A percentile compares a stretch with the other conserved stretches of the same genome.
Evolutionary conservation across 805 yeast species (phyloP).

Genomic region (Candida verbasci): DNA sequence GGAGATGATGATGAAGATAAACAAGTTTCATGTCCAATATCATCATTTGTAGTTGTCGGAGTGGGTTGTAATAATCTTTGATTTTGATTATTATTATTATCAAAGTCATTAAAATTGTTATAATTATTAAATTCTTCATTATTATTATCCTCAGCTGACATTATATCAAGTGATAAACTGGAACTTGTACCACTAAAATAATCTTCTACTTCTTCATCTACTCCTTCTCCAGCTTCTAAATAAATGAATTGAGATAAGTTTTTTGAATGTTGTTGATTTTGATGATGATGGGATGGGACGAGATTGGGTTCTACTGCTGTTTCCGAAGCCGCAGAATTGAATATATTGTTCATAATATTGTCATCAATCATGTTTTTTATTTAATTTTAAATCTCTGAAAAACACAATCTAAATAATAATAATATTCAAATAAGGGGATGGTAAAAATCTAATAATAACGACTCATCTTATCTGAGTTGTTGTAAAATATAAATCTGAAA

Average conservation of each 20-base stretch:
- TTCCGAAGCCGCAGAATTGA: slow-evolving; percentile 3
- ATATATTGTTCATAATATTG: slow-evolving; percentile 9
- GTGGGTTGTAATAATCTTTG: slow-evolving; percentile 8
- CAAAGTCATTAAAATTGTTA: slow-evolving; percentile 4
- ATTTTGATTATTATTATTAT: slow-evolving; percentile 1
- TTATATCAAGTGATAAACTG: slow-evolving; percentile 9
- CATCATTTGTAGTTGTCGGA: slow-evolving; percentile 7
- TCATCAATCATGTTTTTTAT: slow-evolving; percentile 10
- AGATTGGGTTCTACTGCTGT: slow-evolving; percentile 4
- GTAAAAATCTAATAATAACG: slow-evolving; percentile 1
- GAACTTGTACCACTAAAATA: slow-evolving; percentile 1
- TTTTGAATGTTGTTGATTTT: slow-evolving; percentile 5
- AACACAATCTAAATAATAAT: slow-evolving; percentile 10
- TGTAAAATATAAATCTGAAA: neutral
- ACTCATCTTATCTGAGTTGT: slow-evolving; percentile 1
- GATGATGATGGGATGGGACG: neutral
- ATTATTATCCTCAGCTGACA: slow-evolving; percentile 7
- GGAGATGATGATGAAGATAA: slow-evolving; percentile 1
- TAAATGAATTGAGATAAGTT: slow-evolving; percentile 4
- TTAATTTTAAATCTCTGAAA: neutral
- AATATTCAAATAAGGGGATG: slow-evolving; percentile 3
- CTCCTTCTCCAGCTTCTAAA: slow-evolving; percentile 6
- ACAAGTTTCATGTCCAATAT: neutral
- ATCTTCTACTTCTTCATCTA: neutral
- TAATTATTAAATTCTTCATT: slow-evolving; percentile 2